phyloP scores from a whole-genome alignment of 1,284 basidiomycete genomes.

The Pseudomicrostroma phylloplanum region DNA sequence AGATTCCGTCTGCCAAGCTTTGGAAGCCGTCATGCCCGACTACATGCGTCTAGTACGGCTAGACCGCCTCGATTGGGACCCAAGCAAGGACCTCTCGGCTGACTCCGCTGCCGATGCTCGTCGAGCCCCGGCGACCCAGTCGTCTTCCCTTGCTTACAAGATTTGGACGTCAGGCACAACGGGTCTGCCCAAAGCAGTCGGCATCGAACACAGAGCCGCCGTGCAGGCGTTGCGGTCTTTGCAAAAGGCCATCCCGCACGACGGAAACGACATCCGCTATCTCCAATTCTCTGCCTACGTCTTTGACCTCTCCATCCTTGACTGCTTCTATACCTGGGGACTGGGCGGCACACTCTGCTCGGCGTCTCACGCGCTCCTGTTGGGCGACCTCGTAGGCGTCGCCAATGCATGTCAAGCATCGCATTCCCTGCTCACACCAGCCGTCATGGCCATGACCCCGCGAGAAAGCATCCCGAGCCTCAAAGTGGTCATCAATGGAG shows the following conservation, averaged over 20 bases:
- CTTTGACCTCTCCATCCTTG: constrained; percentile 50
- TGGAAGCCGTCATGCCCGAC: constrained; percentile 18
- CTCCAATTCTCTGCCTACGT: constrained; percentile 51
- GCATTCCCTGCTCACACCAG: constrained; percentile 50
- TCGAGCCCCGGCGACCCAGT: neutral
- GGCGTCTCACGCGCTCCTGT: constrained; percentile 31
- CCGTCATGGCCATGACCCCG: constrained; percentile 51
- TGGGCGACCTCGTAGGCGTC: constrained; percentile 38
- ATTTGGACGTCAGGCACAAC: constrained; percentile 53
- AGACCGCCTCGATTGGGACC: constrained; percentile 26
- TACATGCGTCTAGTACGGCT: constrained; percentile 29
- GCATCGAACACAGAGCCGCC: constrained; percentile 45
- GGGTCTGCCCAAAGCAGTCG: constrained; percentile 50
- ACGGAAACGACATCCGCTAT: constrained; percentile 34
- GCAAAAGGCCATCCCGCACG: constrained; percentile 41
- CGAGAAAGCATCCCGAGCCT: constrained; percentile 42
- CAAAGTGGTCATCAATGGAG: constrained; percentile 51
- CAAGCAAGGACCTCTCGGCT: constrained; percentile 6
- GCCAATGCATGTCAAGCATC: constrained; percentile 39
- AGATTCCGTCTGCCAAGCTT: constrained; percentile 9
- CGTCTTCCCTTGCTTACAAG: constrained; percentile 25
- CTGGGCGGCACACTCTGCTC: constrained; percentile 47
- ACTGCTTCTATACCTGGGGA: constrained; percentile 49
- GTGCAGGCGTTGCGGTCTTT: constrained; percentile 48
- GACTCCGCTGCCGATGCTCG: neutral